These are phyloP conservation scores for Bretschneidera sinensis DNA, from an alignment of 345 rosid genomes.

Conservation along the genomic window DNA sequence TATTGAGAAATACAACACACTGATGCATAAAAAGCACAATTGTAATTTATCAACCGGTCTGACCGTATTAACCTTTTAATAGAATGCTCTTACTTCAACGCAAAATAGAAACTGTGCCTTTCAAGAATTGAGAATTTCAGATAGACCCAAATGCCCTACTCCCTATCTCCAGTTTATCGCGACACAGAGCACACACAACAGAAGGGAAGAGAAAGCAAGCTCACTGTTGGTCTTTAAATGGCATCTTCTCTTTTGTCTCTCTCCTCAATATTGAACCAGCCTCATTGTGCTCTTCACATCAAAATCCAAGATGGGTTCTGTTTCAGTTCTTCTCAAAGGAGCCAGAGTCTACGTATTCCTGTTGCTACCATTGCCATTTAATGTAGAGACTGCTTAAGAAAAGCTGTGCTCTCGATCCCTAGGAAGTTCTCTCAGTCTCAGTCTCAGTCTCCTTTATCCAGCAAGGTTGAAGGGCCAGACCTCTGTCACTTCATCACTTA, in stretches of 20 bases:
- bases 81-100: too few species aligned
- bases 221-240: constrained; percentile 30
- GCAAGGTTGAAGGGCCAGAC: constrained; percentile 36
- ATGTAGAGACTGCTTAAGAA: constrained; percentile 22
- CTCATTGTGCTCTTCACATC: constrained; percentile 34
- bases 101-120: constrained; percentile 31
- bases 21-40: too few species aligned
- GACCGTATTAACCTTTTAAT: constrained; percentile 9
- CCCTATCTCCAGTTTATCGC: constrained; percentile 30
- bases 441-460: constrained; percentile 16
- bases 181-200: constrained; percentile 12
- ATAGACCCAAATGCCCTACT: constrained; percentile 3
- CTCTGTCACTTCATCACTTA: constrained; percentile 59
- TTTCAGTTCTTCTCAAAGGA: constrained; percentile 32
- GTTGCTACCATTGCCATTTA: constrained; percentile 16
- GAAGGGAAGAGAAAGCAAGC: background rate
- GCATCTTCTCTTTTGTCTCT: constrained; percentile 68
- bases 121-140: background rate
- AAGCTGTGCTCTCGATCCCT: constrained; percentile 29
- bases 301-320: constrained; percentile 35
- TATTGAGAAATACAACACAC: background rate
- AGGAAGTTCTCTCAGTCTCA: constrained; percentile 47
- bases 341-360: constrained; percentile 18
- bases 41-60: background rate
- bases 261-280: constrained; percentile 42